Evolutionary conservation across 208 protist species (phyloP), one percentile per base, ranked within the genome.

Genomic region (Histomonas meleagridis): DNA sequence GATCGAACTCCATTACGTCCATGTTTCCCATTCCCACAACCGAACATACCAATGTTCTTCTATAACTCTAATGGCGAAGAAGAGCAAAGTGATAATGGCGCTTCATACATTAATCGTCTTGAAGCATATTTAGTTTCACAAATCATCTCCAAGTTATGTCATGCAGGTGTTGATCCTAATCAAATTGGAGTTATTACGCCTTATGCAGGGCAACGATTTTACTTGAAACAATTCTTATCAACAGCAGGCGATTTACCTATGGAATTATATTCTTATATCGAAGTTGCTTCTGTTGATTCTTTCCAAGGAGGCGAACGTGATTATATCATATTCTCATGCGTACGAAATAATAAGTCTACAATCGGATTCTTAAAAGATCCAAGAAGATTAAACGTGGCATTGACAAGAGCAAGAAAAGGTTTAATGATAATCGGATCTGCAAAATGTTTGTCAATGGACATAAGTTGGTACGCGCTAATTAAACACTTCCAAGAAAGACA

Each of bases 121-220:
- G 97, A 98, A 93, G 96, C 96, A 26, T 49, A 76, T 7, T 93
- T 94, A n/a, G 95, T 97, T 35, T 96, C 98, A 92, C 95, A 98
- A 91, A 94, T 98, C 14, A 96, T 99, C 2, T 97, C 95, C 0
- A 93, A 94, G 46, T 95, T 99, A 35, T 92, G 98, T 0, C 93
- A 96, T 7, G 57, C 48, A 43, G 96, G 96, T 57, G 93, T 97
- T 7, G 94, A 79, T 12, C 95, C 97, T 0, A 48, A 93, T 26
- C 94, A 97, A 92, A 98, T 99, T 91, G 98, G 98, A 93, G 95
- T 99, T 69, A 97, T 99, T 62, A 98, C 98, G 40, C 98, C 98
- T 21, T 99, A 99, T 93, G 96, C 97, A 79, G 97, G 96, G 12
- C 98, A 99, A 94, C 94, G 97, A 57, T 95, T 95, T 10, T 98